Evolutionary conservation across 768 basidiomycete genomes (phyloP).

Genomic region (Auriscalpium vulgare): DNA sequence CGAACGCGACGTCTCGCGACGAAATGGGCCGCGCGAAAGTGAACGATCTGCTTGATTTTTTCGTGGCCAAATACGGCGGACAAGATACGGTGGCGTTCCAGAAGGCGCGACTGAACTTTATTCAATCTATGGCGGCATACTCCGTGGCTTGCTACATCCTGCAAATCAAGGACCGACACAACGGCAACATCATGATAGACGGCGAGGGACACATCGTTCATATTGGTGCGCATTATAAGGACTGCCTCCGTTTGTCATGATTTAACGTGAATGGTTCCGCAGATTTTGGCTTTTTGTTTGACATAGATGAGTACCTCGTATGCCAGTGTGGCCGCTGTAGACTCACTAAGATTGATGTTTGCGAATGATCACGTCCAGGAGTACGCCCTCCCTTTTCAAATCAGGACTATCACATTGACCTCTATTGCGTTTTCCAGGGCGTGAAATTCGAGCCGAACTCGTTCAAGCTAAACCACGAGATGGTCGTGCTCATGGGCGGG

Average conservation of each 20-base stretch:
- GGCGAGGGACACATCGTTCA: constrained; percentile 96
- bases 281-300: constrained; percentile 96
- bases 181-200: constrained; percentile 99
- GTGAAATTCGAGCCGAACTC: constrained; percentile 98
- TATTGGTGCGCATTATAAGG: constrained; percentile 41
- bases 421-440: constrained; percentile 30
- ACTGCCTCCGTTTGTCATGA: not conserved
- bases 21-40: constrained; percentile 99
- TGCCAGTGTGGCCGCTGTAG: constrained; percentile 2
- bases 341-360: constrained; percentile 21
- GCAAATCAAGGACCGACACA: constrained; percentile 98
- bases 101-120: constrained; percentile 88
- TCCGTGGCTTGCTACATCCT: constrained; percentile 96
- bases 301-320: constrained; percentile 82
- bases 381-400: constrained; percentile 29
- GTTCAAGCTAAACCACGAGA: constrained; percentile 98
- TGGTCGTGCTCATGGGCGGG: constrained; percentile 97
- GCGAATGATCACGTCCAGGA: constrained; percentile 52
- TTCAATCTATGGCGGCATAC: constrained; percentile 99
- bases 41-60: constrained; percentile 92
- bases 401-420: not conserved
- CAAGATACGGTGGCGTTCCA: constrained; percentile 88
- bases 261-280: not conserved
- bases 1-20: constrained; percentile 94
- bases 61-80: constrained; percentile 87